These are phyloP conservation scores for Limnanthes douglasii DNA, from an alignment of 345 rosid species.

Conservation along the genomic window DNA sequence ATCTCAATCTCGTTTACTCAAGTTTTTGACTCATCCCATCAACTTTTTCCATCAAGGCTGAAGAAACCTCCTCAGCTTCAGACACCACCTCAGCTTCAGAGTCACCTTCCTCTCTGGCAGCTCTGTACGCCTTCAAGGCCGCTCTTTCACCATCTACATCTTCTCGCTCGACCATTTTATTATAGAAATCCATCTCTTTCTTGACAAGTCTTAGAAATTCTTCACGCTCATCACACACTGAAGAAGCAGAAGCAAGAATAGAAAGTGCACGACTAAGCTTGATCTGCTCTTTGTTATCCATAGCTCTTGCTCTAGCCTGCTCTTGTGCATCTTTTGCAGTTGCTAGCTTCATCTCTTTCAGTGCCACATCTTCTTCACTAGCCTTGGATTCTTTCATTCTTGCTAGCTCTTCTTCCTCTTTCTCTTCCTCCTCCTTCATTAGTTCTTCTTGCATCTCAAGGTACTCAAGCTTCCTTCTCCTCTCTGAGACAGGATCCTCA, in stretches of 20 bases:
- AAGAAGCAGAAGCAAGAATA: conserved; percentile 87
- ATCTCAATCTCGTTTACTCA: conserved; percentile 88
- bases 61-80: conserved; percentile 53
- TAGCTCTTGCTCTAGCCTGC: conserved; percentile 56
- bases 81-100: conserved; percentile 29
- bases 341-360: conserved; percentile 56
- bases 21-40: conserved; percentile 77
- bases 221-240: conserved; percentile 80
- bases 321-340: conserved; percentile 62
- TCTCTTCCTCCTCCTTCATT: conserved; percentile 84
- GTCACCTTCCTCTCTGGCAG: conserved; percentile 59
- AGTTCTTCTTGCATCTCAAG: conserved; percentile 90
- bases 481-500: conserved; percentile 82
- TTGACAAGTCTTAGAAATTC: conserved; percentile 73
- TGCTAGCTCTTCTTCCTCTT: conserved; percentile 59
- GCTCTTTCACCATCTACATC: conserved; percentile 54
- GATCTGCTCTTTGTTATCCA: conserved; percentile 53
- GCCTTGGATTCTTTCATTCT: conserved; percentile 39
- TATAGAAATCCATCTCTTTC: conserved; percentile 89
- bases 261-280: conserved; percentile 84
- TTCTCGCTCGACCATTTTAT: conserved; percentile 65
- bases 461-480: conserved; percentile 84
- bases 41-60: conserved; percentile 67
- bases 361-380: conserved; percentile 53
- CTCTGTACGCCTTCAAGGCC: conserved; percentile 67